phyloP scores from a whole-genome alignment of 2,329 filamentous ascomycete species.

The Neonectria punicea region DNA sequence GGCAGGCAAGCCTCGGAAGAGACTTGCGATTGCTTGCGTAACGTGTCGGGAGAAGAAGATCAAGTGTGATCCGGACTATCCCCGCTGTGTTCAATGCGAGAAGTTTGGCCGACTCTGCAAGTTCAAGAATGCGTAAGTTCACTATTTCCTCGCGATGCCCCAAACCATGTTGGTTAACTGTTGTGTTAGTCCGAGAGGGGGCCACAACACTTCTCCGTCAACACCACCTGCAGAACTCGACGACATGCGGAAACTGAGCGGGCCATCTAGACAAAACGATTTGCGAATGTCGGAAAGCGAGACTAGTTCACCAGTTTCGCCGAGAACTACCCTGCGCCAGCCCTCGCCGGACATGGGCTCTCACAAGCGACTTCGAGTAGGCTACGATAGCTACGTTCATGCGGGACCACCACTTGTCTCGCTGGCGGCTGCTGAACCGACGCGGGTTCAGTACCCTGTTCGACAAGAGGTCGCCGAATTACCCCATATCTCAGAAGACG shows the following conservation, averaged over 20 bases:
- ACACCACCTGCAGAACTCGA: slow-evolving; percentile 63
- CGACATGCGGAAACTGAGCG: slow-evolving; percentile 51
- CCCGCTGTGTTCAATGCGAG: slow-evolving; percentile 90
- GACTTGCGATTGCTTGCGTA: slow-evolving; percentile 90
- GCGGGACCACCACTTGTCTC: slow-evolving; percentile 46
- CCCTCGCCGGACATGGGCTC: slow-evolving; percentile 49
- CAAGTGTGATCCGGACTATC: slow-evolving; percentile 90
- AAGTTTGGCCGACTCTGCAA: slow-evolving; percentile 89
- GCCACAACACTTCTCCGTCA: slow-evolving; percentile 66
- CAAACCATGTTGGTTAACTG: slow-evolving; percentile 22
- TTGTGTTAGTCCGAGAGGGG: slow-evolving; percentile 62
- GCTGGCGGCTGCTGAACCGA: slow-evolving; percentile 48
- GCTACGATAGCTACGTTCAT: slow-evolving; percentile 58
- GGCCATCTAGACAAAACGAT: slow-evolving; percentile 49
- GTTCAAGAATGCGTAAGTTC: slow-evolving; percentile 84
- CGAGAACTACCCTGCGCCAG: slow-evolving; percentile 51
- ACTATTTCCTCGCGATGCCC: slow-evolving; percentile 13
- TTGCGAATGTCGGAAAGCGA: slow-evolving; percentile 54
- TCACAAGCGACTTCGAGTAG: slow-evolving; percentile 61
- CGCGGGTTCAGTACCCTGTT: slow-evolving; percentile 51
- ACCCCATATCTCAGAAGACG: slow-evolving; percentile 61
- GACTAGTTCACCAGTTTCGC: slow-evolving; percentile 61
- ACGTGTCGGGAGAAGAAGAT: slow-evolving; percentile 98
- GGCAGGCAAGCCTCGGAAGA: slow-evolving; percentile 91
- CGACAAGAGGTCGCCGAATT: slow-evolving; percentile 53